A percentile compares a stretch with the other conserved stretches of the same genome.
Conservation (phyloP, 768 basidiomycete species). For the Mycena crocata region DNA sequence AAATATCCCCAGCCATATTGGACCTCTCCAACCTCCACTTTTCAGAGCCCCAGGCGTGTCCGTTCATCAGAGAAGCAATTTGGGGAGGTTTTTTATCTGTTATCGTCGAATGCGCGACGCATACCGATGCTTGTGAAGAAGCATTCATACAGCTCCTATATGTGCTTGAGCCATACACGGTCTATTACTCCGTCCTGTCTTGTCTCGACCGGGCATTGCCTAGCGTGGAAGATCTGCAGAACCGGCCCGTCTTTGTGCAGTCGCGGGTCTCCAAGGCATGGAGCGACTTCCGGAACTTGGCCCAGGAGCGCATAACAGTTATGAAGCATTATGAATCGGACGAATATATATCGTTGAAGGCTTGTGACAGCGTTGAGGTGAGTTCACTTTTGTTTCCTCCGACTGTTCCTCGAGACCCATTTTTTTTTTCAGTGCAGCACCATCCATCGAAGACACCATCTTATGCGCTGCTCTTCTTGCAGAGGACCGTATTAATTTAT, state of each 20-base stretch:
- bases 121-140: no score
- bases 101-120: no score
- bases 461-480: background rate
- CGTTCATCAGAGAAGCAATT: no score
- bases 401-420: background rate
- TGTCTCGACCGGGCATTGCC: background rate
- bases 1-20: no score
- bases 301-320: background rate
- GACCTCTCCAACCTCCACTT: no score
- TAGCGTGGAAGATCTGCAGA: background rate
- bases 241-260: background rate
- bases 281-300: background rate
- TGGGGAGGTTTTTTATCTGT: no score
- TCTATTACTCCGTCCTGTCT: background rate
- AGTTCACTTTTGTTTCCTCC: background rate
- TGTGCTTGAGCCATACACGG: background rate
- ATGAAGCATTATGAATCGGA: background rate
- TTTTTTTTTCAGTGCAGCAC: background rate
- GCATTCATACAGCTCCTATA: background rate
- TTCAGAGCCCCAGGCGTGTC: no score
- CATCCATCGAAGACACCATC: background rate
- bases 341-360: background rate
- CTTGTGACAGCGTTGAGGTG: background rate
- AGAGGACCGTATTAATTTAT: background rate
- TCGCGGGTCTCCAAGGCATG: background rate